Evolutionary conservation across 352 stramenopile genomes (phyloP).

Genomic region (Globisporangium perplexum): DNA sequence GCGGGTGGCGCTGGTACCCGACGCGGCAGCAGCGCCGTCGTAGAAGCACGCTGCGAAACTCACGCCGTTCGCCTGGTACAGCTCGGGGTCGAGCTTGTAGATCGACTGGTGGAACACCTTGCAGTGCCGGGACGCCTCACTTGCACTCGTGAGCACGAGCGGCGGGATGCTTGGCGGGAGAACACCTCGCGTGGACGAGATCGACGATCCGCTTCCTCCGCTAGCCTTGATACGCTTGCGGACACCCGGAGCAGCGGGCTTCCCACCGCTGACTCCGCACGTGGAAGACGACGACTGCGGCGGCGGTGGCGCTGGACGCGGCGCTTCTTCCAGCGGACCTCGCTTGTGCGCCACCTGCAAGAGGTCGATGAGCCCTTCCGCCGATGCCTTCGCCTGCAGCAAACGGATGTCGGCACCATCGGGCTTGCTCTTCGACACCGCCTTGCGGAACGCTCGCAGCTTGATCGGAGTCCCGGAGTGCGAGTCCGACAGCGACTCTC

Average conservation of each 20-base stretch:
- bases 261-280: neutral
- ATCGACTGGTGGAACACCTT: constrained; percentile 29
- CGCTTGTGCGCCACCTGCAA: constrained; percentile 19
- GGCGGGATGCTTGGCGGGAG: constrained; percentile 1
- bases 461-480: neutral
- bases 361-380: constrained; percentile 19
- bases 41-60: constrained; percentile 28
- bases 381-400: neutral
- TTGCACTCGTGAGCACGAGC: constrained; percentile 8
- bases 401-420: neutral
- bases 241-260: neutral
- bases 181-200: constrained; percentile 3
- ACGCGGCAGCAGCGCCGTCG: neutral
- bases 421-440: constrained; percentile 6
- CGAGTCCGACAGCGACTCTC: neutral
- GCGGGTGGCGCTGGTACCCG: constrained; percentile 12
- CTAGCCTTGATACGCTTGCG: constrained; percentile 5
- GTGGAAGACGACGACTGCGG: neutral
- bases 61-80: constrained; percentile 27
- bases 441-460: neutral
- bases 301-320: constrained; percentile 1
- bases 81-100: constrained; percentile 38
- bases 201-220: neutral
- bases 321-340: neutral
- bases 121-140: constrained; percentile 3